Conservation (phyloP, 192 early-diverging fungal species). For the Lobosporangium transversale region DNA sequence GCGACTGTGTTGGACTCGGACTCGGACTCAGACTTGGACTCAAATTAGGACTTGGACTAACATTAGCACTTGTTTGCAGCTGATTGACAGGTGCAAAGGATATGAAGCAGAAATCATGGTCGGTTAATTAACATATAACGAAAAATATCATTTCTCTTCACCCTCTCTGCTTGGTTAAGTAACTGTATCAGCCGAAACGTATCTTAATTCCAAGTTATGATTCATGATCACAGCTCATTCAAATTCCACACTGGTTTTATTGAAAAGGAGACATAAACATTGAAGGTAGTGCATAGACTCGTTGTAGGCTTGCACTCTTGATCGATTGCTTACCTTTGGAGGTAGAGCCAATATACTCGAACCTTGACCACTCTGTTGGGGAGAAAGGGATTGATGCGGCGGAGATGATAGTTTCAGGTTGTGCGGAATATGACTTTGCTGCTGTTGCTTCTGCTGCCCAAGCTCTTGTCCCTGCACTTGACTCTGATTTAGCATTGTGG, state of each 20-base stretch:
- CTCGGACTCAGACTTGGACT: constrained; percentile 1
- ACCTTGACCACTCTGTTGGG: too few species aligned
- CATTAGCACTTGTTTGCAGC: background rate
- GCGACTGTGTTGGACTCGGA: constrained; percentile 10
- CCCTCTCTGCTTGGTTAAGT: too few species aligned
- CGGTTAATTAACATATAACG: too few species aligned
- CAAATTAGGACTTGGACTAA: background rate
- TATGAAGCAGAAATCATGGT: background rate
- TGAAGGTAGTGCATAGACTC: background rate
- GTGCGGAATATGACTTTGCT: constrained; percentile 6
- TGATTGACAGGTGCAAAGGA: background rate
- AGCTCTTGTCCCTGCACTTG: background rate
- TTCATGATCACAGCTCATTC: background rate
- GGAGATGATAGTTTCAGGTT: too few species aligned
- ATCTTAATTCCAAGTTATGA: background rate
- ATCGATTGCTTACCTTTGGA: constrained; percentile 12
- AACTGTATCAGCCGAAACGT: too few species aligned
- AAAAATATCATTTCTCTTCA: background rate
- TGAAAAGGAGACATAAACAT: background rate
- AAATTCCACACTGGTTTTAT: background rate
- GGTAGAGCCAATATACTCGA: too few species aligned
- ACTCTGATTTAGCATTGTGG: background rate
- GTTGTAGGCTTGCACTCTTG: background rate
- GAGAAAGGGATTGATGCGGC: too few species aligned
- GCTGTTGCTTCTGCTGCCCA: constrained; percentile 10